Evolutionary conservation across 2,329 filamentous ascomycete species (phyloP).

Genomic region (Pestalotiopsis sp.): DNA sequence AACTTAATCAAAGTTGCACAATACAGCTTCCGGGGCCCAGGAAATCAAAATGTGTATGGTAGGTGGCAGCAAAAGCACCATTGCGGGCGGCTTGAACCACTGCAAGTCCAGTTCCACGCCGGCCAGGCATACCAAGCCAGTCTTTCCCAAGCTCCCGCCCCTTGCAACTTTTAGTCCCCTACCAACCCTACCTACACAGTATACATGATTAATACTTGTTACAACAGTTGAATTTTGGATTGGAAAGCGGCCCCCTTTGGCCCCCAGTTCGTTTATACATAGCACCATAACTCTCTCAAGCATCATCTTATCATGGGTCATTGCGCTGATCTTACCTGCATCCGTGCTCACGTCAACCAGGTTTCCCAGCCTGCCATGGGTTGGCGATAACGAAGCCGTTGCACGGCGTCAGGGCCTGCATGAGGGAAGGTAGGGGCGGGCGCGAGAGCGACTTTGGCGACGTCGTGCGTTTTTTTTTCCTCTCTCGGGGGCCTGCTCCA

Average conservation of each 20-base stretch:
- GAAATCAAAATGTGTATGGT: neutral
- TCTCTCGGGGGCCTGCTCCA: neutral
- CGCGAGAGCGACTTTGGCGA: neutral
- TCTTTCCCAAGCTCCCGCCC: too few species aligned
- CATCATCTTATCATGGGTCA: neutral
- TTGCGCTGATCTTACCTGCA: constrained; percentile 1
- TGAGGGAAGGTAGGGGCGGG: neutral
- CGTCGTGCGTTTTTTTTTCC: neutral
- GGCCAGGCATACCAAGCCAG: too few species aligned
- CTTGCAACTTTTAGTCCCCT: too few species aligned
- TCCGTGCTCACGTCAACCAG: neutral
- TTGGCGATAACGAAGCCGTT: constrained; percentile 4
- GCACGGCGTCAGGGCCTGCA: constrained; percentile 7
- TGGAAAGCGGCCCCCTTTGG: neutral
- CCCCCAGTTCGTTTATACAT: neutral
- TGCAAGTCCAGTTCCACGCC: too few species aligned
- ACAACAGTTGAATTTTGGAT: too few species aligned
- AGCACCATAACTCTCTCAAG: neutral
- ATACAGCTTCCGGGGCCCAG: neutral
- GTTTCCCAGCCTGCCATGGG: neutral
- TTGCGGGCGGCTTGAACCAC: neutral
- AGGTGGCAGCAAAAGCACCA: neutral
- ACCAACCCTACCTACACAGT: too few species aligned
- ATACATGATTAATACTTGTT: too few species aligned
- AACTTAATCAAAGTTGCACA: neutral